Conservation (phyloP, 2,329 filamentous ascomycete species). For the Aspergillus pseudoterreus region DNA sequence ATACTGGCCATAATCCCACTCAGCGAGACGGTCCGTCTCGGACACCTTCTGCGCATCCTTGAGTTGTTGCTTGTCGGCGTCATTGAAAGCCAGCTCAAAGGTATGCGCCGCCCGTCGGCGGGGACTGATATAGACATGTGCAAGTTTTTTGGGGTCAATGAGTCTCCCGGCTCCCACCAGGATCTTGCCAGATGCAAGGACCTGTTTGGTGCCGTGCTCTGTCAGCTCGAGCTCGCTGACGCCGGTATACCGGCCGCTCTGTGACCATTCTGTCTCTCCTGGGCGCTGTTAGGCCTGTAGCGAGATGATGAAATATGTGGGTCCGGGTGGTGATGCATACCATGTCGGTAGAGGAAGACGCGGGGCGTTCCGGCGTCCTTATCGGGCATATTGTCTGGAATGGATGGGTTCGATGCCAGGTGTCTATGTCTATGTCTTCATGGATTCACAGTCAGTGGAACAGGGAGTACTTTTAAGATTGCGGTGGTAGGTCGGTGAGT, state of each 20-base stretch:
- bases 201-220: slow-evolving; percentile 41
- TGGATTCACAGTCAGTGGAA: too few species aligned
- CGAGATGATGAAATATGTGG: not conserved
- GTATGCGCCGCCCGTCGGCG: slow-evolving; percentile 48
- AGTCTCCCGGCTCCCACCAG: slow-evolving; percentile 51
- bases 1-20: slow-evolving; percentile 64
- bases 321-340: slow-evolving; percentile 16
- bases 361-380: slow-evolving; percentile 32
- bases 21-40: slow-evolving; percentile 51
- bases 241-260: slow-evolving; percentile 46
- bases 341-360: slow-evolving; percentile 38
- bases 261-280: slow-evolving; percentile 47
- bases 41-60: slow-evolving; percentile 35
- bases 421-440: not conserved
- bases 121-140: slow-evolving; percentile 50
- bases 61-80: slow-evolving; percentile 20
- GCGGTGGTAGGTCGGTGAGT: not conserved
- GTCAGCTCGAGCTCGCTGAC: slow-evolving; percentile 44
- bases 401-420: not conserved
- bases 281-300: not conserved
- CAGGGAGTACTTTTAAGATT: not conserved
- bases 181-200: slow-evolving; percentile 40
- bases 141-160: slow-evolving; percentile 49
- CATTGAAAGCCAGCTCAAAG: slow-evolving; percentile 44
- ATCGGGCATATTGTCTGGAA: slow-evolving; percentile 28